Conservation (phyloP, 2,329 filamentous ascomycete species). For the Aspergillus arachidicola region DNA sequence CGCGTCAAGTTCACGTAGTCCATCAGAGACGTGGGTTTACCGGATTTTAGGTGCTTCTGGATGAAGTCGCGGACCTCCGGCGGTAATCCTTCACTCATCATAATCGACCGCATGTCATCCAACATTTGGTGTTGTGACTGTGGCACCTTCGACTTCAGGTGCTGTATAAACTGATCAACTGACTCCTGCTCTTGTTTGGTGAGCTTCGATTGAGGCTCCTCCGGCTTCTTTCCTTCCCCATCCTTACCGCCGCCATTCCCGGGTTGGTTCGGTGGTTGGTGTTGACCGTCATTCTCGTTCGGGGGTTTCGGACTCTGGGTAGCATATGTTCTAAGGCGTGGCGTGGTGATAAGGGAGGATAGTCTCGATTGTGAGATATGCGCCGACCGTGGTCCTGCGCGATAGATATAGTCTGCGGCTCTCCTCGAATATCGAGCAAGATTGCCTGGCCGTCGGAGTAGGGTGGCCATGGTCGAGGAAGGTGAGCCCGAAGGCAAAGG, state of each 20-base stretch:
- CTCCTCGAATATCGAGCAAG: conserved; percentile 65
- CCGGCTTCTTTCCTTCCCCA: conserved; percentile 37
- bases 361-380: conserved; percentile 42
- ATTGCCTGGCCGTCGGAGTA: conserved; percentile 67
- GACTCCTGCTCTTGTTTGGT: conserved; percentile 59
- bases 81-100: conserved; percentile 72
- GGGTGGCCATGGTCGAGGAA: conserved; percentile 63
- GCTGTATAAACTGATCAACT: conserved; percentile 59
- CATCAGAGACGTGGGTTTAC: conserved; percentile 53
- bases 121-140: conserved; percentile 63
- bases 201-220: conserved; percentile 48
- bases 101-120: conserved; percentile 60
- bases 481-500: conserved; percentile 33
- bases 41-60: conserved; percentile 53
- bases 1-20: conserved; percentile 64
- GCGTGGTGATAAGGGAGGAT: conserved; percentile 38
- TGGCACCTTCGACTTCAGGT: conserved; percentile 62
- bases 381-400: conserved; percentile 49
- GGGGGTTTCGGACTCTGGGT: conserved; percentile 50
- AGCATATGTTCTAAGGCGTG: conserved; percentile 43
- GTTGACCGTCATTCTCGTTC: conserved; percentile 38
- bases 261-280: conserved; percentile 33
- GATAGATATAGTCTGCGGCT: conserved; percentile 56
- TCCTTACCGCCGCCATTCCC: conserved; percentile 50
- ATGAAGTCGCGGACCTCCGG: conserved; percentile 67